phyloP scores from a whole-genome alignment of 2,329 filamentous ascomycete genomes.

The Fusarium sp. region DNA sequence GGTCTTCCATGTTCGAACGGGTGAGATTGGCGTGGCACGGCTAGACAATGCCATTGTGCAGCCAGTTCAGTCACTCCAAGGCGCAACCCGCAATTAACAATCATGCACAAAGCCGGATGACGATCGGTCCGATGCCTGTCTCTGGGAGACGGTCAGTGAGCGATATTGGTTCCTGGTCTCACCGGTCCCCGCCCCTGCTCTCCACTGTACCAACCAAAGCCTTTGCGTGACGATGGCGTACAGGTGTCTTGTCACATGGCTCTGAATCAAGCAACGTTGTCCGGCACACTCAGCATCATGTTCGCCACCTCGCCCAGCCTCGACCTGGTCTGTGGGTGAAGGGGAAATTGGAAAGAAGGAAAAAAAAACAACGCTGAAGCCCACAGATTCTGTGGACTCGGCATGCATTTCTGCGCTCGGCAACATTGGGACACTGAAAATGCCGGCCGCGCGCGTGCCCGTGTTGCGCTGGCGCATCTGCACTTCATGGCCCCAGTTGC shows the following conservation, averaged over 20 bases:
- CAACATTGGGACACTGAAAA: constrained; percentile 16
- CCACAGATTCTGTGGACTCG: constrained; percentile 18
- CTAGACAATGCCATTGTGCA: constrained; percentile 21
- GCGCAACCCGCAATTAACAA: constrained; percentile 15
- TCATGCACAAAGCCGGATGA: constrained; percentile 22
- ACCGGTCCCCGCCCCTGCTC: constrained; percentile 42
- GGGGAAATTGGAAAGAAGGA: neutral
- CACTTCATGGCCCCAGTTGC: constrained; percentile 23
- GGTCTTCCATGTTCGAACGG: neutral
- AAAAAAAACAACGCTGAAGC: neutral
- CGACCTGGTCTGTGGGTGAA: constrained; percentile 24
- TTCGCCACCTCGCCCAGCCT: constrained; percentile 33
- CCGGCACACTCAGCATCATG: constrained; percentile 10
- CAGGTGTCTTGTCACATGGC: constrained; percentile 41
- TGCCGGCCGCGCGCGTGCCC: constrained; percentile 19
- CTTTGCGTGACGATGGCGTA: constrained; percentile 42
- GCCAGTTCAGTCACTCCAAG: constrained; percentile 8
- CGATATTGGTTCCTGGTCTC: constrained; percentile 36
- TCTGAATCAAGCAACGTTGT: constrained; percentile 23
- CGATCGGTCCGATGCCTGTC: constrained; percentile 36
- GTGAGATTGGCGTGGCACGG: constrained; percentile 5
- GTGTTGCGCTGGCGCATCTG: constrained; percentile 14
- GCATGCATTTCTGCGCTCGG: constrained; percentile 20
- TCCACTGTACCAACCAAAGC: constrained; percentile 40
- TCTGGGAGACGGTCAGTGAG: constrained; percentile 22